Evolutionary conservation across 2,329 filamentous ascomycete genomes (phyloP).

Genomic region (Coniochaeta sp.): DNA sequence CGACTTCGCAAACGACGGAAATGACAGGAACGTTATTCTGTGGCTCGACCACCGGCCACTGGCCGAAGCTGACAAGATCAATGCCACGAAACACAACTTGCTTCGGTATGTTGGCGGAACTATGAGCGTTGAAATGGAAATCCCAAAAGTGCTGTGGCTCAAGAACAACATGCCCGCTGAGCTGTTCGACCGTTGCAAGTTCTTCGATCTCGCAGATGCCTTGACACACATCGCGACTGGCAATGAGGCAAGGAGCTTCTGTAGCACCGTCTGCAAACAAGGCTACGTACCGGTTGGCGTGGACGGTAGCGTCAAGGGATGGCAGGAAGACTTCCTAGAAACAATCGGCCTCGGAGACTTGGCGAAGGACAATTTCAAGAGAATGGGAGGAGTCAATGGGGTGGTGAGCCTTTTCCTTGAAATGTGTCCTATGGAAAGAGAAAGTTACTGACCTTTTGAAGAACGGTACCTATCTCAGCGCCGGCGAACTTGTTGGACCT

Average conservation of each 20-base stretch:
- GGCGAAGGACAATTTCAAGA: conserved; percentile 77
- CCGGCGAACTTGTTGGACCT: conserved; percentile 81
- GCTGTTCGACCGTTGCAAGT: conserved; percentile 87
- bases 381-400: conserved; percentile 89
- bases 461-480: conserved; percentile 88
- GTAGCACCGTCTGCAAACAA: conserved; percentile 95
- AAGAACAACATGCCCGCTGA: conserved; percentile 97
- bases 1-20: conserved; percentile 69
- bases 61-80: conserved; percentile 87
- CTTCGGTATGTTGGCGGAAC: conserved; percentile 93
- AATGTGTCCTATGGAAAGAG: background rate
- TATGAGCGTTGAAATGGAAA: conserved; percentile 99
- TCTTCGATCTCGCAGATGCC: conserved; percentile 90
- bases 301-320: conserved; percentile 93
- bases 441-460: conserved; percentile 28
- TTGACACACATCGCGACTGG: conserved; percentile 92
- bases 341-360: conserved; percentile 83
- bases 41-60: conserved; percentile 96
- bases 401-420: conserved; percentile 63
- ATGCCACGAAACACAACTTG: conserved; percentile 84
- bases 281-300: conserved; percentile 95
- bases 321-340: conserved; percentile 90
- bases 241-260: conserved; percentile 86
- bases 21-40: conserved; percentile 90
- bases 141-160: conserved; percentile 95